Conservation (phyloP, 2,329 filamentous ascomycete species). For the Exophiala alcalophila region DNA sequence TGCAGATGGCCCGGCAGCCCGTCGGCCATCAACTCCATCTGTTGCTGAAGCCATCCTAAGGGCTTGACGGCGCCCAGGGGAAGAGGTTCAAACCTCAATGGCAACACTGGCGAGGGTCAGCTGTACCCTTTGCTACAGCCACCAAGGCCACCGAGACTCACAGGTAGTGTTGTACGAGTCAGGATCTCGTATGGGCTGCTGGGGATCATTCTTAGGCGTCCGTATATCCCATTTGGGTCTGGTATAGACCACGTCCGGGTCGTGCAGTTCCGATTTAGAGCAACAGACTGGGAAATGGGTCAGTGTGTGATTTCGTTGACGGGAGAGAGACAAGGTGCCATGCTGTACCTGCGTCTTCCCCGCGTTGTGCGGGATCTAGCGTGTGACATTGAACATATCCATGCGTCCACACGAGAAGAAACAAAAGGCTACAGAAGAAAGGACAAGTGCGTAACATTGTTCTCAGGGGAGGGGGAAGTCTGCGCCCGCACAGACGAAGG, state of each 20-base stretch:
- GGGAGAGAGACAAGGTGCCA: neutral
- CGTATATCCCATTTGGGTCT: slow-evolving; percentile 12
- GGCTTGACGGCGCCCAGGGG: slow-evolving; percentile 52
- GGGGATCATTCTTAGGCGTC: slow-evolving; percentile 16
- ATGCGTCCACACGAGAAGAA: slow-evolving; percentile 1
- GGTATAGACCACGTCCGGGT: neutral
- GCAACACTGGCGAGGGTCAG: slow-evolving; percentile 31
- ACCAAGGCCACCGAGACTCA: slow-evolving; percentile 4
- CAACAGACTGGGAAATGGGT: slow-evolving; percentile 2
- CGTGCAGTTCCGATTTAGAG: slow-evolving; percentile 8
- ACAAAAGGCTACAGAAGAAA: slow-evolving; percentile 2
- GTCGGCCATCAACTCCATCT: slow-evolving; percentile 49
- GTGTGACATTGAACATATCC: neutral
- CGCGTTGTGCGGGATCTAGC: slow-evolving; percentile 1
- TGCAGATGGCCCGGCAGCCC: slow-evolving; percentile 54
- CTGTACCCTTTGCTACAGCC: neutral
- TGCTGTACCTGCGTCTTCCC: slow-evolving; percentile 18
- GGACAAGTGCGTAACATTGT: slow-evolving; percentile 11
- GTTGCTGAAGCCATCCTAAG: slow-evolving; percentile 51
- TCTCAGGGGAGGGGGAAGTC: slow-evolving; percentile 1
- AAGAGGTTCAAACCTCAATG: slow-evolving; percentile 41
- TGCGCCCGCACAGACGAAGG: slow-evolving; percentile 19
- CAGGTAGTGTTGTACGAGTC: slow-evolving; percentile 19
- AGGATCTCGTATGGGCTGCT: slow-evolving; percentile 5
- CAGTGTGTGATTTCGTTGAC: slow-evolving; percentile 2